Percentiles rank a stretch among this genome's conserved stretches.
These are phyloP conservation scores for Candida quercuum DNA, from an alignment of 805 yeast species.

Conservation along the genomic window DNA sequence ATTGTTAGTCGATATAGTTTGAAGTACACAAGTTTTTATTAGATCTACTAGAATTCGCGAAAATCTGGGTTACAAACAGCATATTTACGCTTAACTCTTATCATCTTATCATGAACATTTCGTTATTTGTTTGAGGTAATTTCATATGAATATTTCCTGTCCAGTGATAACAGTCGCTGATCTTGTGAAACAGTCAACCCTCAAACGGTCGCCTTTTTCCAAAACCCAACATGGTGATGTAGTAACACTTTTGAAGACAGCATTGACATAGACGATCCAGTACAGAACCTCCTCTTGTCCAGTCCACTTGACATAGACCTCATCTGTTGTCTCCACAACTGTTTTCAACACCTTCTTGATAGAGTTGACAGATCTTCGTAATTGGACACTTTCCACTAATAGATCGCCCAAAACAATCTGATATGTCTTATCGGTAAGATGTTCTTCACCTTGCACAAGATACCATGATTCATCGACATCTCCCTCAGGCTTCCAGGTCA, in stretches of 20 bases:
- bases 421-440: conserved; percentile 6
- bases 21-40: too few relatives aligned
- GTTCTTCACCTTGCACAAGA: conserved; percentile 16
- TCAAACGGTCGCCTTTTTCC: conserved; percentile 11
- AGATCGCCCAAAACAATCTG: conserved; percentile 23
- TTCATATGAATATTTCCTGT: neutral
- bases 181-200: conserved; percentile 19
- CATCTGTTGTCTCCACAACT: conserved; percentile 2
- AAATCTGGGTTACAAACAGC: too few relatives aligned
- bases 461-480: conserved; percentile 22
- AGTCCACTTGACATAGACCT: conserved; percentile 21
- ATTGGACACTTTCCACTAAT: conserved; percentile 10
- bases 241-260: conserved; percentile 22
- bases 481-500: conserved; percentile 13
- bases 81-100: too few relatives aligned
- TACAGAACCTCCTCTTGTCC: conserved; percentile 17
- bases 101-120: too few relatives aligned
- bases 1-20: too few relatives aligned
- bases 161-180: neutral
- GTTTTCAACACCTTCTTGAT: conserved; percentile 5
- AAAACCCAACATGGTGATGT: conserved; percentile 7
- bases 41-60: too few relatives aligned
- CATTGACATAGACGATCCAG: conserved; percentile 28
- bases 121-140: too few relatives aligned
- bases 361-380: neutral